Base-by-base conservation (phyloP, 352 stramenopile genomes). In the Globisporangium canariense region DNA sequence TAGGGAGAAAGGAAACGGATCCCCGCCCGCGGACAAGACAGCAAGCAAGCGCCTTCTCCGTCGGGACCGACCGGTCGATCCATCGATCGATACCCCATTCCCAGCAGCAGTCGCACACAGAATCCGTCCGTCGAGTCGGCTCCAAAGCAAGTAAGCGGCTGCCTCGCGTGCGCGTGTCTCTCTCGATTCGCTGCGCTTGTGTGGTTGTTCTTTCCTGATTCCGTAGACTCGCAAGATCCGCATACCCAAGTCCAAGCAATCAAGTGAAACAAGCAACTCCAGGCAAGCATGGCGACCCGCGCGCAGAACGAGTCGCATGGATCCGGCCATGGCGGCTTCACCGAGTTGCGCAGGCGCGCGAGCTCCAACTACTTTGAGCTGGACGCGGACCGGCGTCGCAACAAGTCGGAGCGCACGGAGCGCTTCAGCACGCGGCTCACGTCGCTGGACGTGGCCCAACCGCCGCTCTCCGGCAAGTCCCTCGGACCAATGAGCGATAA, bases 341-440 rank as follows among this genome's bases (percentile, higher is more conserved):
- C 54, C 49, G 61, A 68, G 5, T 71, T 69, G 30, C 83, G 82
- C 25, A 75, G 77, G 11, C 81, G 83, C 61, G 83, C 83, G 46
- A 92, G 78, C 72, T 92, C 83, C 46, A 92, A 92, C 67, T 92
- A 92, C 76, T 92, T 92, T 67, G 83, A 92, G 63, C 69, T 92
- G 43, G 82, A 92, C 40, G 83, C 83, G 6, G 83, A 92, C 45
- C 73, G 83, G 4, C 79, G 82, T 6, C 81, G 84, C 50, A 91
- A 86, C 76, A 81, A 85, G 67, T 91, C 83, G 59, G 80, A 87
- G 45, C 81, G 77, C 47, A 81, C 70, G 9, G 83, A 86, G 67
- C 77, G 79, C 55, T 83, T 91, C 51, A 86, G 77, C 50, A 54
- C 64, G 54, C 76, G 81, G 0, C 71, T 90, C 25, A 79, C 79